phyloP scores from a whole-genome alignment of 2,329 filamentous ascomycete species.

The Aureobasidium subglaciale region DNA sequence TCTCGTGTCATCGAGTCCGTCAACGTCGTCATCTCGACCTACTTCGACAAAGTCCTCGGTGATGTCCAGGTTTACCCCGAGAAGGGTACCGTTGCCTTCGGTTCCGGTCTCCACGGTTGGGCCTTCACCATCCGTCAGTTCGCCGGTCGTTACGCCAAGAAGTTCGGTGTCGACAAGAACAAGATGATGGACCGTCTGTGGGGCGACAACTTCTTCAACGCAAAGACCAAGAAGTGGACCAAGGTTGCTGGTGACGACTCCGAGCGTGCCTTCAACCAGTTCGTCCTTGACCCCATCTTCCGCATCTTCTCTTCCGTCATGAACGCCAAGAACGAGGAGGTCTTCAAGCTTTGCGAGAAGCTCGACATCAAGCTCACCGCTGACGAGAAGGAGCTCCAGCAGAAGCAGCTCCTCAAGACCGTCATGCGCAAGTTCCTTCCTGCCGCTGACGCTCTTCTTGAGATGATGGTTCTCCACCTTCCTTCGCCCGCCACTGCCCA shows the following conservation, averaged over 20 bases:
- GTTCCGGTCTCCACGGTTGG: slow-evolving; percentile 99
- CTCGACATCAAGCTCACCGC: slow-evolving; percentile 82
- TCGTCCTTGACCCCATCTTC: slow-evolving; percentile 99
- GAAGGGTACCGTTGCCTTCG: slow-evolving; percentile 96
- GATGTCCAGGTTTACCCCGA: slow-evolving; percentile 98
- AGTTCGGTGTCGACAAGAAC: slow-evolving; percentile 98
- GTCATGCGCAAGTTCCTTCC: slow-evolving; percentile 99
- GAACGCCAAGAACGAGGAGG: slow-evolving; percentile 98
- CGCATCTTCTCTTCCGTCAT: slow-evolving; percentile 94
- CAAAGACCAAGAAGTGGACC: slow-evolving; percentile 99
- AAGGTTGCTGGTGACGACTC: slow-evolving; percentile 73
- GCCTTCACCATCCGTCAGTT: slow-evolving; percentile 99
- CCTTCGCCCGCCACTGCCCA: slow-evolving; percentile 94
- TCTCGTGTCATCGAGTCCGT: slow-evolving; percentile 99
- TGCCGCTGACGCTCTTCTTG: slow-evolving; percentile 92
- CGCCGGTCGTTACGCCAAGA: slow-evolving; percentile 93
- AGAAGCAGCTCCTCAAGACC: slow-evolving; percentile 95
- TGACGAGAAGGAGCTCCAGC: slow-evolving; percentile 89
- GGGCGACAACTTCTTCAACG: slow-evolving; percentile 99
- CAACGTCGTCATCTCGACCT: slow-evolving; percentile 99
- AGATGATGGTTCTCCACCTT: slow-evolving; percentile 99
- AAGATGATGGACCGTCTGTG: slow-evolving; percentile 99
- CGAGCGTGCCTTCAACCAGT: slow-evolving; percentile 99
- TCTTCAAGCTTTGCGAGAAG: slow-evolving; percentile 76
- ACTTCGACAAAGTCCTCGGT: slow-evolving; percentile 93